Base-by-base conservation (phyloP, 352 stramenopile species). In the Phytophthora lateralis region DNA sequence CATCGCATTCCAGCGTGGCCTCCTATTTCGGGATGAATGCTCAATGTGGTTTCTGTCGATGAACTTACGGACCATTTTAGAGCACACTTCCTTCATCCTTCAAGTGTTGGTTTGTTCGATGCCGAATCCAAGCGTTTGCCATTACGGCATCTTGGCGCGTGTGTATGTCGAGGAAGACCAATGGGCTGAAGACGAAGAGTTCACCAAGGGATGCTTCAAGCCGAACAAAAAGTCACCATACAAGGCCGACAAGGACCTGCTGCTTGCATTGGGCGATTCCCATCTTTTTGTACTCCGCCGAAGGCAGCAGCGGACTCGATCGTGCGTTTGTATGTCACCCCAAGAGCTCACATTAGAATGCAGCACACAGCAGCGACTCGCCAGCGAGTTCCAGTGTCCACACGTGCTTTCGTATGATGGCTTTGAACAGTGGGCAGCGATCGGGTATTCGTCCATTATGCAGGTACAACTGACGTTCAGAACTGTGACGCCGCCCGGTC, bases 391-490 rank as follows among this genome's bases (percentile, higher is more conserved):
- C 39, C 63, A 76, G 20, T 85, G 76, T 50, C 73, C 76, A 6
- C 73, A 85, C 20, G 37, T 82, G 9, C 29, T 60, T 38, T 55
- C 47, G 34, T 77, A 68, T 30, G 67, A 74, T 18, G 70, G 78
- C 41, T 76, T 71, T 35, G 52, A 59, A 26, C 68, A 64, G 17
- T 60, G 52, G 27, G 66, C 71, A 6, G 54, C 61, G 11, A 77
- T 81, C 49, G 53, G 57, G 4, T 58, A 67, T 12, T 43, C 27
- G 3, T n/a, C 63, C 1, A 74, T 82, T 30, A 18, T 56, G 2
- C 73, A 82, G 38, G 70, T 85, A 24, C 68, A 68, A 5, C 63
- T 85, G 39, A 81, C 76, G 0, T 81, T 79, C 41, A 66, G 53
- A 30, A 78, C 75, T 0, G 41, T 70, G 11, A 20, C n/a, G 15